Evolutionary conservation across 805 yeast species (phyloP).

Genomic region (Sugiyamaella mastotermitis): DNA sequence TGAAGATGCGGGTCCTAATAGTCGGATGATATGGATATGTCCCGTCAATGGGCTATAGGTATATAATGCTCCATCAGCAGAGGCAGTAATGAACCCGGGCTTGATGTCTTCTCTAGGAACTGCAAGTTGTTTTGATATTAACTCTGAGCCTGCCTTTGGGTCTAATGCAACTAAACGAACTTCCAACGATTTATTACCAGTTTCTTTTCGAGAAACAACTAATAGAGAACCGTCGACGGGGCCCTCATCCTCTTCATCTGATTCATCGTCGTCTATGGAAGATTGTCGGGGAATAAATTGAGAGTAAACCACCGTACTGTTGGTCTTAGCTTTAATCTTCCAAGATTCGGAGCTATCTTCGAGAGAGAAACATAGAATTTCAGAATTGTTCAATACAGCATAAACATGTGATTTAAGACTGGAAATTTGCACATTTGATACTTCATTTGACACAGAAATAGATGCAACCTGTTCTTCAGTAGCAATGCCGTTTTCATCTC

Average conservation of each 20-base stretch:
- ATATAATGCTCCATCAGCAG: slow-evolving; percentile 13
- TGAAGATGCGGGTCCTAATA: too few relatives aligned
- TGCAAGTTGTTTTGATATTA: slow-evolving; percentile 10
- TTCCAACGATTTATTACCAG: slow-evolving; percentile 16
- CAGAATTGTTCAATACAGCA: slow-evolving; percentile 11
- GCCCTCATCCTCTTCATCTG: slow-evolving; percentile 3
- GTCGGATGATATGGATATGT: not conserved
- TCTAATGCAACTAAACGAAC: slow-evolving; percentile 17
- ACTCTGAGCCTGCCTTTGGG: slow-evolving; percentile 8
- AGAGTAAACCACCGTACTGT: slow-evolving; percentile 10
- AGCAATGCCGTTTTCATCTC: slow-evolving; percentile 3
- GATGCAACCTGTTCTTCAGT: slow-evolving; percentile 1
- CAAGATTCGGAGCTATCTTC: slow-evolving; percentile 5
- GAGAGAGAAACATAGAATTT: slow-evolving; percentile 11
- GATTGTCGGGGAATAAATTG: slow-evolving; percentile 11
- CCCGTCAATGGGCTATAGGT: slow-evolving; percentile 4
- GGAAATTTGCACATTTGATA: slow-evolving; percentile 8
- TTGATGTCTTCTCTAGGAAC: slow-evolving; percentile 6
- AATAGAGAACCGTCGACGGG: slow-evolving; percentile 12
- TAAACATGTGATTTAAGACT: slow-evolving; percentile 4
- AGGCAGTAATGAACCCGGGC: slow-evolving; percentile 12
- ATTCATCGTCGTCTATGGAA: slow-evolving; percentile 3
- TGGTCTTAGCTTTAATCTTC: slow-evolving; percentile 15
- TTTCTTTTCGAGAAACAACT: slow-evolving; percentile 14
- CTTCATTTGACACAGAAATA: slow-evolving; percentile 6